phyloP scores from a whole-genome alignment of 1,284 basidiomycete genomes.

The Puccinia triticina region DNA sequence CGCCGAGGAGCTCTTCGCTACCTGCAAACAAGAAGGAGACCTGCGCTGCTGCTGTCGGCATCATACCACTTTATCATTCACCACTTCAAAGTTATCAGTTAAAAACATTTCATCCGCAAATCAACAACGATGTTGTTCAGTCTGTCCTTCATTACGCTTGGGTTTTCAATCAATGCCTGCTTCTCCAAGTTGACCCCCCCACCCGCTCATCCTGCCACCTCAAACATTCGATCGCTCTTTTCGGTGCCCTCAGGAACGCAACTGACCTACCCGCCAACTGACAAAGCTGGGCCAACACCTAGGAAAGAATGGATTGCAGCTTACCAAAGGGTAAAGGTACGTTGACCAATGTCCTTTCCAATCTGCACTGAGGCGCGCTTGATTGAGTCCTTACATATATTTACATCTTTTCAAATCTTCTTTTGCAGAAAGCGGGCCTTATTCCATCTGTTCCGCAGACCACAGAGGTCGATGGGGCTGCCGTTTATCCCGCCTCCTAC shows the following conservation, averaged over 20 bases:
- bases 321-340: slow-evolving; percentile 22
- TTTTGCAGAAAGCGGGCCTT: background rate
- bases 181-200: background rate
- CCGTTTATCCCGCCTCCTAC: slow-evolving; percentile 8
- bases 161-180: background rate
- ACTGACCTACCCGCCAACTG: slow-evolving; percentile 11
- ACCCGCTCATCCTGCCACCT: background rate
- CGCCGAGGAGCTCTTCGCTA: too few species aligned
- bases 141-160: background rate
- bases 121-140: background rate
- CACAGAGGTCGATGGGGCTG: background rate
- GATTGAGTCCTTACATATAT: background rate
- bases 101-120: too few species aligned
- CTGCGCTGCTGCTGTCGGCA: too few species aligned
- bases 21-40: too few species aligned
- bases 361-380: background rate
- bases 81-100: too few species aligned
- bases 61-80: too few species aligned
- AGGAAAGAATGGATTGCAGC: slow-evolving; percentile 18
- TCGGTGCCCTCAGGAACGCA: background rate
- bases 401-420: background rate
- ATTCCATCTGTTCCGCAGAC: slow-evolving; percentile 15
- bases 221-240: slow-evolving; percentile 15
- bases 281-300: background rate
- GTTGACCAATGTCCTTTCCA: background rate